These are phyloP conservation scores for Turritis glabra DNA, from an alignment of 345 rosid species.

Conservation along the genomic window DNA sequence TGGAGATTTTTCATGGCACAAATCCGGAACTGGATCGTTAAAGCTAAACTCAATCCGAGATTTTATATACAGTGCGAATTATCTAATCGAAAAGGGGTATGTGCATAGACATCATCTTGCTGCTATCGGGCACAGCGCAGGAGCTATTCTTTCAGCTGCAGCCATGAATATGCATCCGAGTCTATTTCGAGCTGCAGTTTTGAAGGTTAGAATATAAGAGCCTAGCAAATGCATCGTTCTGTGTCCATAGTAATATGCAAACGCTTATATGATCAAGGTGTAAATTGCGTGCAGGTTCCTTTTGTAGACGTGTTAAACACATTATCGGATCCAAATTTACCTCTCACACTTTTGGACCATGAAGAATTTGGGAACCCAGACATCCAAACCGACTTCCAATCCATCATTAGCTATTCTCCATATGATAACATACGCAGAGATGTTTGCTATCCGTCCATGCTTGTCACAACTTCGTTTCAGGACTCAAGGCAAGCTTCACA, in stretches of 20 bases:
- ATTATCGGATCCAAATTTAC: slow-evolving; percentile 70
- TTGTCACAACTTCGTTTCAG: slow-evolving; percentile 71
- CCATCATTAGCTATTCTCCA: slow-evolving; percentile 73
- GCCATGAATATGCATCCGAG: slow-evolving; percentile 64
- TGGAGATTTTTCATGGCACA: slow-evolving; percentile 73
- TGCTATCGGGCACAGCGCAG: slow-evolving; percentile 79
- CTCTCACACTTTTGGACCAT: slow-evolving; percentile 76
- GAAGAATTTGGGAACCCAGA: slow-evolving; percentile 93
- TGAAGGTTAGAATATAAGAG: slow-evolving; percentile 55
- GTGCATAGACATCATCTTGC: slow-evolving; percentile 61
- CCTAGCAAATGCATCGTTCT: slow-evolving; percentile 6
- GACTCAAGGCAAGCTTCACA: slow-evolving; percentile 69
- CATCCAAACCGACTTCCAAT: slow-evolving; percentile 49
- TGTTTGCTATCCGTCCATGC: slow-evolving; percentile 69
- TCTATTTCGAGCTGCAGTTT: slow-evolving; percentile 67
- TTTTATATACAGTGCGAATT: slow-evolving; percentile 59
- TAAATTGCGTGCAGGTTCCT: slow-evolving; percentile 58
- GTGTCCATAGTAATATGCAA: not conserved
- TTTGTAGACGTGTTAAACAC: slow-evolving; percentile 84
- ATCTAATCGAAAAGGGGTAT: slow-evolving; percentile 64
- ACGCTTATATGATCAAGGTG: slow-evolving; percentile 9
- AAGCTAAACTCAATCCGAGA: slow-evolving; percentile 76
- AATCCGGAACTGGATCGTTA: slow-evolving; percentile 59
- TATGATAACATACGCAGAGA: slow-evolving; percentile 67
- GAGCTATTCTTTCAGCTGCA: slow-evolving; percentile 76